phyloP scores from a whole-genome alignment of 306 rosid species.

The Quercus wislizeni region DNA sequence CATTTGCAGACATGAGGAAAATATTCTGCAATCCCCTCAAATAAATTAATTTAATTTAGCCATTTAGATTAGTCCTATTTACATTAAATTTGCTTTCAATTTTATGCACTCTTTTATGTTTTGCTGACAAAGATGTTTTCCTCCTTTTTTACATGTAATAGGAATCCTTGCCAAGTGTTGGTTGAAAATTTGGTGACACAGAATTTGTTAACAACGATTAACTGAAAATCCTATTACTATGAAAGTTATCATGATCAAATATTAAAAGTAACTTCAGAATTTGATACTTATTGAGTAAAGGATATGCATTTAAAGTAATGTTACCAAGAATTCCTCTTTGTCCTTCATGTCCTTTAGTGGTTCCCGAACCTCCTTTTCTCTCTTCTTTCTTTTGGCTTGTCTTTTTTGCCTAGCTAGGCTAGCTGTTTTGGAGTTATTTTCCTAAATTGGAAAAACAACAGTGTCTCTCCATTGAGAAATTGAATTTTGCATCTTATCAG shows the following conservation, averaged over 20 bases:
- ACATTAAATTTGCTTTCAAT: not conserved
- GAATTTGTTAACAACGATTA: not conserved
- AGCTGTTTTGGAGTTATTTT: not conserved
- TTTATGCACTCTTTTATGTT: not conserved
- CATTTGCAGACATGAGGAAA: too few species aligned
- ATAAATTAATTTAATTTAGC: too few species aligned
- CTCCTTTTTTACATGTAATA: not conserved
- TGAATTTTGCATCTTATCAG: not conserved
- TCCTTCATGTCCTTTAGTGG: not conserved
- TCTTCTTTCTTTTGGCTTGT: not conserved
- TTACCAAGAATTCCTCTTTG: not conserved
- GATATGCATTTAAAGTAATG: not conserved
- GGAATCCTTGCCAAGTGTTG: not conserved
- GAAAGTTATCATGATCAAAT: not conserved
- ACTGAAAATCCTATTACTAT: too few species aligned
- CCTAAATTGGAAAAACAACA: not conserved
- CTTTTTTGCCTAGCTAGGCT: not conserved
- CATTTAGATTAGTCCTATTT: not conserved
- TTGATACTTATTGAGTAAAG: not conserved
- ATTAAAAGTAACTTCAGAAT: not conserved
- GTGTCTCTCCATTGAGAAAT: not conserved
- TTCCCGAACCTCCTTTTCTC: not conserved
- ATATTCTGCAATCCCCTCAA: too few species aligned
- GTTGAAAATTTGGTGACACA: not conserved
- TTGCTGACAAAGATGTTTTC: not conserved